Evolutionary conservation across 169 alveolate genomes (phyloP).

Genomic region (Sarcocystis neurona): DNA sequence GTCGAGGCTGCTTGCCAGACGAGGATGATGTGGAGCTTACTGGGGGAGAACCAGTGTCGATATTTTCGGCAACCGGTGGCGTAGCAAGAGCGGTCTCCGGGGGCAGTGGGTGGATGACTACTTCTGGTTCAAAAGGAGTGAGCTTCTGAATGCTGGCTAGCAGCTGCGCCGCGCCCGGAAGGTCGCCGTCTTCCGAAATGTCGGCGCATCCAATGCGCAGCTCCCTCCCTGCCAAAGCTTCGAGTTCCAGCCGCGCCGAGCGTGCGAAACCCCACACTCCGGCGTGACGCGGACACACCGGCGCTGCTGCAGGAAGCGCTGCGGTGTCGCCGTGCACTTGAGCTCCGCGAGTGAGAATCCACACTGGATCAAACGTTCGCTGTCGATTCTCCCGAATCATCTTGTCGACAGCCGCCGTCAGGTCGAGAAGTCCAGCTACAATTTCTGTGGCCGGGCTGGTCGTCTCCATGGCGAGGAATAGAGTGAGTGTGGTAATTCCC

Average conservation of each 20-base stretch:
- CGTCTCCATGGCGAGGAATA: background rate
- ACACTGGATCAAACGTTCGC: background rate
- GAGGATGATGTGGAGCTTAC: too few species aligned
- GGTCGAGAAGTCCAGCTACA: background rate
- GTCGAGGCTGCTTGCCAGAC: too few species aligned
- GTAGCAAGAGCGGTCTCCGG: background rate
- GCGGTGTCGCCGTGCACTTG: conserved; percentile 16
- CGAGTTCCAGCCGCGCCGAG: conserved; percentile 68
- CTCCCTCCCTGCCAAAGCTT: conserved; percentile 39
- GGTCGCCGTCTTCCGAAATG: background rate
- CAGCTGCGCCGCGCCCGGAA: conserved; percentile 30
- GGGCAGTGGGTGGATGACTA: conserved; percentile 10
- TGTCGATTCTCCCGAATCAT: background rate
- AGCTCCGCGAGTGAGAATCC: conserved; percentile 25
- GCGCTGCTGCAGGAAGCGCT: background rate
- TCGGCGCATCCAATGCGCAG: conserved; percentile 64
- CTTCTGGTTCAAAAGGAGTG: conserved; percentile 50
- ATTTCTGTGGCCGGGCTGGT: background rate
- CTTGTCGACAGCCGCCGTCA: background rate
- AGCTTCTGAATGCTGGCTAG: conserved; percentile 45
- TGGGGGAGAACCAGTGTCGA: too few species aligned
- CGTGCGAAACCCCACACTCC: conserved; percentile 77
- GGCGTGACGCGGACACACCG: conserved; percentile 63
- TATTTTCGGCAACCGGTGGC: too few species aligned
- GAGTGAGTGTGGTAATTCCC: too few species aligned